Conservation (phyloP, 768 basidiomycete species). For the Podaxis rugospora region DNA sequence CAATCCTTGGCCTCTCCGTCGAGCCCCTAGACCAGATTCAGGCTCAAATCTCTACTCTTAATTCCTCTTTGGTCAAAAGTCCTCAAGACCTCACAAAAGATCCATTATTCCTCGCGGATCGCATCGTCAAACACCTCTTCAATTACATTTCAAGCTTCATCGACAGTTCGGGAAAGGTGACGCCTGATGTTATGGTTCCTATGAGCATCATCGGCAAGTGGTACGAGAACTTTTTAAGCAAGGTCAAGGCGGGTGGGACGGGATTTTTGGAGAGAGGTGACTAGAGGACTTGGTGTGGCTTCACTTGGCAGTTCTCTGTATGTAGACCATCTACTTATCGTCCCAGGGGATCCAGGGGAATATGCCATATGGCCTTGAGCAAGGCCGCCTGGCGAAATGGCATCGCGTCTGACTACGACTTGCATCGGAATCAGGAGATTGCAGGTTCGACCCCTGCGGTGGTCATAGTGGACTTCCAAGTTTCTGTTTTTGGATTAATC, state of each 20-base stretch:
- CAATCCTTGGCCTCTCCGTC: constrained; percentile 75
- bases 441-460: constrained; percentile 91
- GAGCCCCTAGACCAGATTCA: constrained; percentile 68
- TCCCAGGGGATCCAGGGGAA: no score
- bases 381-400: constrained; percentile 88
- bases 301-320: neutral
- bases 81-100: constrained; percentile 29
- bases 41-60: constrained; percentile 42
- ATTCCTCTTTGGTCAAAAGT: constrained; percentile 24
- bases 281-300: constrained; percentile 9
- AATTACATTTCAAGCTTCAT: constrained; percentile 72
- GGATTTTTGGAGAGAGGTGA: constrained; percentile 57
- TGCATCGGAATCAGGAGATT: constrained; percentile 69
- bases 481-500: no score
- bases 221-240: constrained; percentile 65
- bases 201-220: constrained; percentile 62
- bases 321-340: neutral
- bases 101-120: constrained; percentile 57
- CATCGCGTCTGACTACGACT: constrained; percentile 90
- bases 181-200: constrained; percentile 52
- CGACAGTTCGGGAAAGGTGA: constrained; percentile 32
- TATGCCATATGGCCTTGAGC: no score
- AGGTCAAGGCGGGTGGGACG: constrained; percentile 53
- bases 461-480: constrained; percentile 39
- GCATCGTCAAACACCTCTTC: constrained; percentile 68